phyloP scores from a whole-genome alignment of 331 rosid genomes.

The Cydonia oblonga region DNA sequence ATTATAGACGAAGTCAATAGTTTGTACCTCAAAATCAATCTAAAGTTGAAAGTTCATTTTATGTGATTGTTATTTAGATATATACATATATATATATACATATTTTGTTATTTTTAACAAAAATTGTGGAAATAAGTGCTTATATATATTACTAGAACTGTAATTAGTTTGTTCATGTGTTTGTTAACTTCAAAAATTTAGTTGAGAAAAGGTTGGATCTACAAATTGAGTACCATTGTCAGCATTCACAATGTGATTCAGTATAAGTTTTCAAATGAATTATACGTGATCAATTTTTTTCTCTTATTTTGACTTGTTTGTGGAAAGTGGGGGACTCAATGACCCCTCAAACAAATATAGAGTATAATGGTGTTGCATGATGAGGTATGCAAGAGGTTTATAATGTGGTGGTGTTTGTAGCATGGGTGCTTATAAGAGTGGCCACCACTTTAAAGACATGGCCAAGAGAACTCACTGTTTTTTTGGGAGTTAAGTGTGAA shows the following conservation, averaged over 20 bases:
- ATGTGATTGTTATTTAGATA: background rate
- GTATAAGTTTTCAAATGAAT: background rate
- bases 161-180: too few species aligned
- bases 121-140: background rate
- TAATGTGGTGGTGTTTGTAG: background rate
- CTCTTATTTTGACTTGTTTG: background rate
- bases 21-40: background rate
- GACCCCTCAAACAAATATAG: background rate
- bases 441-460: conserved; percentile 11
- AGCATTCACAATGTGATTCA: background rate
- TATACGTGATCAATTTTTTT: background rate
- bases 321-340: background rate
- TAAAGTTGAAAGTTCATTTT: background rate
- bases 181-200: background rate
- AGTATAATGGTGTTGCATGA: conserved; percentile 4
- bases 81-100: too few species aligned
- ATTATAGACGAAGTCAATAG: background rate
- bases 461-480: conserved; percentile 5
- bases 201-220: background rate
- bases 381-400: background rate
- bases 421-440: conserved; percentile 15
- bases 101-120: background rate
- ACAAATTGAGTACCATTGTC: background rate
- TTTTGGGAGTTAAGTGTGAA: background rate
- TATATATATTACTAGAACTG: background rate